A percentile compares a stretch with the other conserved stretches of the same genome.
Conservation (phyloP, 805 yeast species). For the Nadsonia fulvescens region DNA sequence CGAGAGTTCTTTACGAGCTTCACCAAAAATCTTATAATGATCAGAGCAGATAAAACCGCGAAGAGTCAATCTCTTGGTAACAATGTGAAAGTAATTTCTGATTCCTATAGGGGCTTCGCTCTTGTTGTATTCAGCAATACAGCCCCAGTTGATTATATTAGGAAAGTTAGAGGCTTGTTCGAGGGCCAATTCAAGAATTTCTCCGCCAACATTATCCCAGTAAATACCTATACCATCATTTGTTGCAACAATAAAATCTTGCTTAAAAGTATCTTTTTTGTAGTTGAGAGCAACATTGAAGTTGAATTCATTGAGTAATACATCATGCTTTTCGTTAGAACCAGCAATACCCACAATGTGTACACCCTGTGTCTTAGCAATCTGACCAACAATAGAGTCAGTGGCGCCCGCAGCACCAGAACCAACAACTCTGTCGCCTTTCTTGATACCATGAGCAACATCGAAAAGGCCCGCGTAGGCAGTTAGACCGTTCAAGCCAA, state of each 20-base stretch:
- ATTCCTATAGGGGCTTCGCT: slow-evolving; percentile 4
- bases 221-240: slow-evolving; percentile 18
- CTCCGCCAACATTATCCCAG: slow-evolving; percentile 20
- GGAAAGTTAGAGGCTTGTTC: slow-evolving; percentile 5
- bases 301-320: slow-evolving; percentile 46
- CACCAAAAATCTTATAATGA: slow-evolving; percentile 4
- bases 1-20: slow-evolving; percentile 4
- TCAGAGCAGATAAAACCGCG: slow-evolving; percentile 6
- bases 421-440: slow-evolving; percentile 55
- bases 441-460: slow-evolving; percentile 40
- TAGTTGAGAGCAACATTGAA: slow-evolving; percentile 50
- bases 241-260: slow-evolving; percentile 17
- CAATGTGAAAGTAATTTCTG: slow-evolving; percentile 1
- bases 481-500: slow-evolving; percentile 36
- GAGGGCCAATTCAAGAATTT: slow-evolving; percentile 6
- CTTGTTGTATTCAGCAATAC: slow-evolving; percentile 6
- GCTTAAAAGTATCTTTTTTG: slow-evolving; percentile 16
- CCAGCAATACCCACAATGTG: slow-evolving; percentile 77
- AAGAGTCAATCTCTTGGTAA: slow-evolving; percentile 6
- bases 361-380: slow-evolving; percentile 47
- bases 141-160: slow-evolving; percentile 6
- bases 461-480: slow-evolving; percentile 54
- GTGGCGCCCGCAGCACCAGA: slow-evolving; percentile 97
- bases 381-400: slow-evolving; percentile 54
- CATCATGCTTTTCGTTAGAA: slow-evolving; percentile 44